Evolutionary conservation across 2,329 filamentous ascomycete species (phyloP).

Genomic region (Rhinocladiella similis): DNA sequence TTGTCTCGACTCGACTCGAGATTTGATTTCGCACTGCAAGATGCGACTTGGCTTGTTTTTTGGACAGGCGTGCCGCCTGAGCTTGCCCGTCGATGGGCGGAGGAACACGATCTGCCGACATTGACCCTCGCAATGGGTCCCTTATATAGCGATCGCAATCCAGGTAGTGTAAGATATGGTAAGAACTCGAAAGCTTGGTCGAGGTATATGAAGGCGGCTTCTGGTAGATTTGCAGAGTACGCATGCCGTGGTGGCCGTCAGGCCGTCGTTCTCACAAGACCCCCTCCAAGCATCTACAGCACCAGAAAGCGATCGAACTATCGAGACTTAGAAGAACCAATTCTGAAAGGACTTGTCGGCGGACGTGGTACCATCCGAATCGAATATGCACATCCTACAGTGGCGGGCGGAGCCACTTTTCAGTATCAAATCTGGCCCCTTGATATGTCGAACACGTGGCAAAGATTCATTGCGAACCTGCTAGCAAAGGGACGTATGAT

Average conservation of each 20-base stretch:
- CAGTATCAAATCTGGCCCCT: conserved; percentile 32
- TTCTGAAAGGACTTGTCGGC: conserved; percentile 29
- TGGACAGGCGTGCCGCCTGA: conserved; percentile 32
- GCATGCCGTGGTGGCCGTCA: conserved; percentile 30
- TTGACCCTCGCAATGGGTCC: conserved; percentile 8
- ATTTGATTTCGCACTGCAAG: conserved; percentile 8
- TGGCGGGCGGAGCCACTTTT: conserved; percentile 30
- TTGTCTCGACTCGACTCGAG: conserved; percentile 7
- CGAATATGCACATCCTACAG: conserved; percentile 31
- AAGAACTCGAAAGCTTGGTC: background rate
- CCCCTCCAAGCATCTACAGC: conserved; percentile 32
- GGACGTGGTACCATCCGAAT: conserved; percentile 23
- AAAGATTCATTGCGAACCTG: background rate
- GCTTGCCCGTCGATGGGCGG: conserved; percentile 26
- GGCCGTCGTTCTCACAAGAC: conserved; percentile 31
- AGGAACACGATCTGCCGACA: background rate
- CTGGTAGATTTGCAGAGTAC: conserved; percentile 30
- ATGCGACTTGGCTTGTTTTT: conserved; percentile 28
- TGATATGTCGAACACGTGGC: conserved; percentile 26
- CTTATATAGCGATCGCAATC: background rate
- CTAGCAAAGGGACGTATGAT: background rate
- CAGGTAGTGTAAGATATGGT: background rate
- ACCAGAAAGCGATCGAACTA: conserved; percentile 30
- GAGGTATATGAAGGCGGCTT: conserved; percentile 9
- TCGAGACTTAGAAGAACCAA: conserved; percentile 32